Evolutionary conservation across 2,329 filamentous ascomycete species (phyloP).

Genomic region (Monosporascus sp.): DNA sequence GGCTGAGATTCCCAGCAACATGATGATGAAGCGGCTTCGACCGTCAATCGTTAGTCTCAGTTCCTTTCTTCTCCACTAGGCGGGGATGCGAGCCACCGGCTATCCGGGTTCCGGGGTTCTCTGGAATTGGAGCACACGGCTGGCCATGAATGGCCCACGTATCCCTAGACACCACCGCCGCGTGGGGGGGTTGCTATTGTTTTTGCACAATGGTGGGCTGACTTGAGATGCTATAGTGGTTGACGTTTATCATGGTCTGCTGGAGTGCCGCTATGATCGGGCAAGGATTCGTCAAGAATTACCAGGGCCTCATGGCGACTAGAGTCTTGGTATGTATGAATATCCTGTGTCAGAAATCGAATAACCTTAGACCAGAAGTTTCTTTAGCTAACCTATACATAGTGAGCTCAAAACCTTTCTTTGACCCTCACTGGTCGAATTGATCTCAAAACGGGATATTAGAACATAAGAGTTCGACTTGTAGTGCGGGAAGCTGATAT

Average conservation of each 20-base stretch:
- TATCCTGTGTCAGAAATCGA: no score
- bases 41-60: constrained; percentile 39
- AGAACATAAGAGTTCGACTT: no score
- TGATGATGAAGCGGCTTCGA: constrained; percentile 55
- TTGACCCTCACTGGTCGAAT: no score
- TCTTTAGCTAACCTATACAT: no score
- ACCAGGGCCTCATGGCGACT: constrained; percentile 31
- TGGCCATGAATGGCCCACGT: constrained; percentile 9
- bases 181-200: constrained; percentile 57
- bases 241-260: constrained; percentile 59
- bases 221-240: constrained; percentile 34
- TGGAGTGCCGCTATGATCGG: constrained; percentile 18
- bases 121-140: no score
- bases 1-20: constrained; percentile 56
- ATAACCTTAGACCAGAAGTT: no score
- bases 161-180: constrained; percentile 42
- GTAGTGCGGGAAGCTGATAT: neutral
- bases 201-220: constrained; percentile 35
- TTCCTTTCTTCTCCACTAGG: no score
- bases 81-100: no score
- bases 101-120: no score
- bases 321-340: constrained; percentile 23
- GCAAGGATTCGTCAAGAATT: constrained; percentile 21
- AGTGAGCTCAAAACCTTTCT: no score
- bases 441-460: constrained; percentile 13